Evolutionary conservation across 148 eudicot species (phyloP).

Genomic region (Vaccinium vitisidaea): DNA sequence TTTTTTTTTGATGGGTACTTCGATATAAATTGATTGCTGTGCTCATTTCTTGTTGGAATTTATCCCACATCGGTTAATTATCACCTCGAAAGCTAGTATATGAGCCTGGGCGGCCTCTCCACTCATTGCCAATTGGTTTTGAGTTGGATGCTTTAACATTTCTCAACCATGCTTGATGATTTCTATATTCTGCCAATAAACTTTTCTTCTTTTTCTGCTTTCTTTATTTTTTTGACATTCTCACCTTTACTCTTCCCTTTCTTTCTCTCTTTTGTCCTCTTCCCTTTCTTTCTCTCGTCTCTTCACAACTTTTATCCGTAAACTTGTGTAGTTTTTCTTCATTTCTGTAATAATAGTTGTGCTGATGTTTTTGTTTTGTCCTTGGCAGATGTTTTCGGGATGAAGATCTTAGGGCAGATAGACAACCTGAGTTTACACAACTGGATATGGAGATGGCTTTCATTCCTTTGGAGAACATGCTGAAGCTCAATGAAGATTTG

Average conservation of each 20-base stretch:
- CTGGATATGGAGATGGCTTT: conserved; percentile 95
- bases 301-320: background rate
- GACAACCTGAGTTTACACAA: conserved; percentile 98
- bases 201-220: background rate
- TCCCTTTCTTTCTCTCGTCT: background rate
- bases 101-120: too few relatives aligned
- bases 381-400: conserved; percentile 85
- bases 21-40: conserved; percentile 6
- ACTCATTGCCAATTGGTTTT: too few relatives aligned
- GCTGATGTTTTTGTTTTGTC: conserved; percentile 5
- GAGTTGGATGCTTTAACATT: too few relatives aligned
- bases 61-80: too few relatives aligned
- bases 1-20: background rate
- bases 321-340: background rate
- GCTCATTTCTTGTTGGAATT: too few relatives aligned
- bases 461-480: conserved; percentile 88
- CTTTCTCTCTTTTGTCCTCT: background rate
- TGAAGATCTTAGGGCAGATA: conserved; percentile 98
- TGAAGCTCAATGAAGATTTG: conserved; percentile 92
- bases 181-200: background rate
- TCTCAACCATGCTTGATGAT: background rate
- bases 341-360: background rate
- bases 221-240: background rate
- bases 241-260: background rate
- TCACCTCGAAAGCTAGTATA: too few relatives aligned